A percentile compares a stretch with the other conserved stretches of the same genome.
Evolutionary conservation across 2,329 filamentous ascomycete genomes (phyloP).

Genomic region (Cercospora zeae-maydis): DNA sequence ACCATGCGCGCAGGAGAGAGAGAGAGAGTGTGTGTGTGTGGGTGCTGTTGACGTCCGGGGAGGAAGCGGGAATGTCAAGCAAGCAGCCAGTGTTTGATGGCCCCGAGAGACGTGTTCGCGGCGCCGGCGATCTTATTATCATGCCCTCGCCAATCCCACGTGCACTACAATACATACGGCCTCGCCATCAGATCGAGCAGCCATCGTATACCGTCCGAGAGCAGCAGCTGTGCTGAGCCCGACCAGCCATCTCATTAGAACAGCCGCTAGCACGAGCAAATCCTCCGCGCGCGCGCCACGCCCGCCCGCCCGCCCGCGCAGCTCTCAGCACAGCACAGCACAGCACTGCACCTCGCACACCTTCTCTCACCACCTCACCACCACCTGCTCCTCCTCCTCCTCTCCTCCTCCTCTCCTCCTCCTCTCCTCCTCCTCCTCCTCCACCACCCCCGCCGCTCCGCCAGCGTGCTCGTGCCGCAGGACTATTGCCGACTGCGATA

Average conservation of each 20-base stretch:
- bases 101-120: not conserved
- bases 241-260: not conserved
- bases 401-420: not conserved
- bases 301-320: not conserved
- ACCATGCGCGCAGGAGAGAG: too few relatives aligned
- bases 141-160: not conserved
- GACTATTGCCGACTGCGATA: not conserved
- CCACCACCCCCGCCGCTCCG: not conserved
- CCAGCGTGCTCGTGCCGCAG: conserved; percentile 3
- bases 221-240: not conserved
- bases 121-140: not conserved
- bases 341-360: not conserved
- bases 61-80: too few relatives aligned
- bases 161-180: not conserved
- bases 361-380: not conserved
- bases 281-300: not conserved
- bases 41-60: too few relatives aligned
- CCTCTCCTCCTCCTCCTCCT: not conserved
- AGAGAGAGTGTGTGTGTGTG: too few relatives aligned
- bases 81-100: not conserved
- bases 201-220: not conserved
- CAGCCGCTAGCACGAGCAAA: not conserved
- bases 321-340: too few relatives aligned
- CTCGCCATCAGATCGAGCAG: not conserved
- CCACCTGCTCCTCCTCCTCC: not conserved